These are phyloP conservation scores for Stephania yunnanensis DNA, from an alignment of 164 flowering plant species.

Conservation along the genomic window DNA sequence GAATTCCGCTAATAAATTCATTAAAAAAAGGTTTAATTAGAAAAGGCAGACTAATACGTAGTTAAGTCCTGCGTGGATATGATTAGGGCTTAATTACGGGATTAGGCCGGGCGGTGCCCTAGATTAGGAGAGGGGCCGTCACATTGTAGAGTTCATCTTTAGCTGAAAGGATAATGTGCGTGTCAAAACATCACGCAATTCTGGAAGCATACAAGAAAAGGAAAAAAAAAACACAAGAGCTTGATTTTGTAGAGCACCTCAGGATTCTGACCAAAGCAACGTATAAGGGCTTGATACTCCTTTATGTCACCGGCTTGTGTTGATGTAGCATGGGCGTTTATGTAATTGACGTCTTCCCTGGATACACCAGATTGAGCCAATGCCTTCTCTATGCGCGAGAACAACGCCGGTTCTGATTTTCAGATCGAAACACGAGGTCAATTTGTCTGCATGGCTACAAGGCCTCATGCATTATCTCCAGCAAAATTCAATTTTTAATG, in stretches of 20 bases:
- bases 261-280: conserved; percentile 86
- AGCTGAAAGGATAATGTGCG: conserved; percentile 37
- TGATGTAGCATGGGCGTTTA: conserved; percentile 93
- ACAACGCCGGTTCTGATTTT: conserved; percentile 60
- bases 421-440: neutral
- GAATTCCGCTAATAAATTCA: no score
- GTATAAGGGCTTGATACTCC: conserved; percentile 77
- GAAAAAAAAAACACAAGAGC: neutral
- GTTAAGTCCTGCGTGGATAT: no score
- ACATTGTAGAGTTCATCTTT: conserved; percentile 77
- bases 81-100: no score
- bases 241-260: conserved; percentile 37
- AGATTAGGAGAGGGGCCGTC: no score
- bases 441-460: neutral
- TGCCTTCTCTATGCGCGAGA: conserved; percentile 88
- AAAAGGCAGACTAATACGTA: no score
- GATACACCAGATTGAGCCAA: conserved; percentile 73
- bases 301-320: conserved; percentile 84
- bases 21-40: no score
- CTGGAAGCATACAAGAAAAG: neutral
- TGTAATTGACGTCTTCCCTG: conserved; percentile 69
- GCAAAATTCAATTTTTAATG: neutral
- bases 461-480: no score
- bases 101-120: no score
- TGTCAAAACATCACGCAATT: conserved; percentile 1